Percentiles rank a stretch among this genome's conserved stretches.
phyloP scores from a whole-genome alignment of 75 land plant species.

The Pinus taeda region DNA sequence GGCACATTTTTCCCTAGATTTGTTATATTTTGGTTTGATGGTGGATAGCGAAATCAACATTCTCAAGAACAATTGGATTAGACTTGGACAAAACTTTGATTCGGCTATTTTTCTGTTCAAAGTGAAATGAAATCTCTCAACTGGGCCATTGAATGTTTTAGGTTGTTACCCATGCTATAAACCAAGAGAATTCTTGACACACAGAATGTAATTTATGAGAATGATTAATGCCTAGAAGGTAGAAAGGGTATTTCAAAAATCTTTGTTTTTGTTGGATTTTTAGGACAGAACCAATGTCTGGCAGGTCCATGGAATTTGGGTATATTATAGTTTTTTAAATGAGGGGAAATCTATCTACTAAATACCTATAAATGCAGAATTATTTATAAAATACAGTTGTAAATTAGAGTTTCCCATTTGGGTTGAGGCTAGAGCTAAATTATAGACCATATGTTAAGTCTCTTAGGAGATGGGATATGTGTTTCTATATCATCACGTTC shows the following conservation, averaged over 20 bases:
- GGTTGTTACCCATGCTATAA: too few species aligned
- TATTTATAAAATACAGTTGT: constrained; percentile 11
- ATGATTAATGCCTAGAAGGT: background rate
- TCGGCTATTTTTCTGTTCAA: too few species aligned
- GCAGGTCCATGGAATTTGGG: background rate
- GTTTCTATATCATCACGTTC: constrained; percentile 86
- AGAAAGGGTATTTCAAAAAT: background rate
- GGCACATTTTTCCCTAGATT: too few species aligned
- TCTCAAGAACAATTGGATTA: too few species aligned
- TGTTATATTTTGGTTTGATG: too few species aligned
- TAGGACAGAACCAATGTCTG: background rate
- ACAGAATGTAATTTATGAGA: background rate
- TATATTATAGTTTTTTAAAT: background rate
- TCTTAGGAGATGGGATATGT: constrained; percentile 77
- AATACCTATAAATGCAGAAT: background rate
- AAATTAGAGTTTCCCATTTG: constrained; percentile 31
- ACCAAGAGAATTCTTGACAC: too few species aligned
- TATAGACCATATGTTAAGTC: constrained; percentile 38
- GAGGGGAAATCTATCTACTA: background rate
- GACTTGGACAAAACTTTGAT: too few species aligned
- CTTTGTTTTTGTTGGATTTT: background rate
- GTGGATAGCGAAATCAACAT: too few species aligned
- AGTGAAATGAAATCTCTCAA: too few species aligned
- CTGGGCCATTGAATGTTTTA: too few species aligned
- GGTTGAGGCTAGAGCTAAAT: constrained; percentile 26